Conservation (phyloP, 2,329 filamentous ascomycete genomes). For the Hymenoscyphus infarciens region DNA sequence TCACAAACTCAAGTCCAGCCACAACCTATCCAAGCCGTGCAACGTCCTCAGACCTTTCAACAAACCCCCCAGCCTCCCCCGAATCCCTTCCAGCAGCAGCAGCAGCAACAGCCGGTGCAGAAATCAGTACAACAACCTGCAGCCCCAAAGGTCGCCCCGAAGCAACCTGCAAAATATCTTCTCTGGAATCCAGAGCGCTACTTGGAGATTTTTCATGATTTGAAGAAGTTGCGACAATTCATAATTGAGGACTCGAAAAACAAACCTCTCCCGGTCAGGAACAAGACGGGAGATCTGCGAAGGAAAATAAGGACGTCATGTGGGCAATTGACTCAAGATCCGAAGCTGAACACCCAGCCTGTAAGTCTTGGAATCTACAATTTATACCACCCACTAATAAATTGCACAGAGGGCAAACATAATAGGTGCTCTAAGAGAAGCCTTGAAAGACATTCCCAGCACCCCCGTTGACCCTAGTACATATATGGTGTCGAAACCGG, state of each 20-base stretch:
- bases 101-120: slow-evolving; percentile 1
- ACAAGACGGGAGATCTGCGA: slow-evolving; percentile 66
- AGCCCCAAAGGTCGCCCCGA: not conserved
- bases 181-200: slow-evolving; percentile 43
- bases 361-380: slow-evolving; percentile 39
- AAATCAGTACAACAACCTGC: not conserved
- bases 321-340: slow-evolving; percentile 64
- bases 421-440: slow-evolving; percentile 47
- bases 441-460: slow-evolving; percentile 50
- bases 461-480: slow-evolving; percentile 50
- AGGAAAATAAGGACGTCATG: slow-evolving; percentile 68
- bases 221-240: slow-evolving; percentile 58
- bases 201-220: slow-evolving; percentile 58
- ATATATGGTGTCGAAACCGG: slow-evolving; percentile 48
- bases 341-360: slow-evolving; percentile 56
- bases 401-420: slow-evolving; percentile 40
- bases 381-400: slow-evolving; percentile 3
- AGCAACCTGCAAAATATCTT: slow-evolving; percentile 12
- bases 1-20: not conserved
- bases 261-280: slow-evolving; percentile 53
- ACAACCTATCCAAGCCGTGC: not conserved
- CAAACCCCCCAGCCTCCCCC: slow-evolving; percentile 2
- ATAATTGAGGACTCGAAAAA: slow-evolving; percentile 46
- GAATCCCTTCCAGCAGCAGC: slow-evolving; percentile 7
- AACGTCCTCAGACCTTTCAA: slow-evolving; percentile 1